Base-by-base conservation (phyloP, 2,329 filamentous ascomycete species). In the Leptographium procerum region DNA sequence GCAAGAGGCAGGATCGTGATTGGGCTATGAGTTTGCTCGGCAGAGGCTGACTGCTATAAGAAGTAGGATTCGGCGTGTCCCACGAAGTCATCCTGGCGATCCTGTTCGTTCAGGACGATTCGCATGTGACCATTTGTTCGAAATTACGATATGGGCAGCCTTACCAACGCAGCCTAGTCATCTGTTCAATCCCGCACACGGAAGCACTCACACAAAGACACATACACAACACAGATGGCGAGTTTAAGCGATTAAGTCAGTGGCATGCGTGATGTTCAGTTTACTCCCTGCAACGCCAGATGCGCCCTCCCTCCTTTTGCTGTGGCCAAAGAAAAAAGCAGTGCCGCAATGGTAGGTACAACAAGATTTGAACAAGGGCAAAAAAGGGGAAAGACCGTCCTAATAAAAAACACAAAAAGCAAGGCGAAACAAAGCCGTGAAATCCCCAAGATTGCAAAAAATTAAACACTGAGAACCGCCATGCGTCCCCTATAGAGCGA, bases 251-350 rank as follows among this genome's bases (percentile, higher is more conserved):
- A 16, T 28, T 28, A 19, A 28, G n/a, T 26, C 33, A 43, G n/a
- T 54, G 55, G n/a, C 28, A 34, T 34, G 43, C 31, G 52, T 48
- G 34, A 36, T 57, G 34, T 56, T 36, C 26, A 43, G n/a, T 56
- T 22, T 51, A 57, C 55, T 57, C 55, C 55, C 47, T 52, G 31
- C 22, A 57, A 57, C 55, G 55, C 55, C 55, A 19, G 47, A 52
- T 48, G 47, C 55, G 45, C 55, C 47, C 47, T 57, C 45, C 47
- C 55, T 29, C 54, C 22, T 48, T 48, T 50, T 33, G 43, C 43
- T 48, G 43, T 50, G 40, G 43, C 36, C 54, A 48, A 48, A 29
- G 29, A 26, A 56, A 56, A 34, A 48, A 56, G 28, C 40, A 26
- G 22, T 53, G 51, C n/a, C 53, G 36, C 40, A n/a, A 56, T 40